Percentiles rank a stretch among this genome's conserved stretches.
Evolutionary conservation across 805 yeast species (phyloP).

Genomic region (Ogataea corticis): DNA sequence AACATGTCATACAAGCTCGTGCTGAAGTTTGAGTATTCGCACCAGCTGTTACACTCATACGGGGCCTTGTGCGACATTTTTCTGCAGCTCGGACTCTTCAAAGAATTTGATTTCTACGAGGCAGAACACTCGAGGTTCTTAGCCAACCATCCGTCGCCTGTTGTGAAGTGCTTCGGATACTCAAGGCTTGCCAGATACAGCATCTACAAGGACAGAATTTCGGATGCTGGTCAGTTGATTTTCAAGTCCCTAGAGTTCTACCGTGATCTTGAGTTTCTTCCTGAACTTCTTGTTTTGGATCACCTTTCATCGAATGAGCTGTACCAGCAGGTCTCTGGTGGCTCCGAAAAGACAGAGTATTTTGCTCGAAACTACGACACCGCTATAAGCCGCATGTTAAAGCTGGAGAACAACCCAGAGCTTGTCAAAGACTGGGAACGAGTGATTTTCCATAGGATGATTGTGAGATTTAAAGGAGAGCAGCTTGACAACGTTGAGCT

Average conservation of each 20-base stretch:
- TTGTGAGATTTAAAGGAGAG: slow-evolving; percentile 5
- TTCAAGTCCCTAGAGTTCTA: slow-evolving; percentile 2
- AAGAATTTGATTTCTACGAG: slow-evolving; percentile 56
- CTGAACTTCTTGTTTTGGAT: slow-evolving; percentile 2
- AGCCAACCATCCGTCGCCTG: slow-evolving; percentile 30
- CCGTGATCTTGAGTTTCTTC: slow-evolving; percentile 10
- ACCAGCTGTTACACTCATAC: slow-evolving; percentile 39
- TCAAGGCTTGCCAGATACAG: slow-evolving; percentile 27
- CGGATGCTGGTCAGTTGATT: slow-evolving; percentile 1
- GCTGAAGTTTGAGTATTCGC: slow-evolving; percentile 38
- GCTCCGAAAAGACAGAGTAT: background rate
- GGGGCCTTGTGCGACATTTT: slow-evolving; percentile 39
- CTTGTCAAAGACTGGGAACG: background rate
- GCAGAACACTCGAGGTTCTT: slow-evolving; percentile 48
- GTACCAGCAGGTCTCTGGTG: slow-evolving; percentile 9
- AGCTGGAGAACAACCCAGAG: background rate
- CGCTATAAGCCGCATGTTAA: background rate
- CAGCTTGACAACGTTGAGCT: background rate
- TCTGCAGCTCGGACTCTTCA: slow-evolving; percentile 53
- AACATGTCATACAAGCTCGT: slow-evolving; percentile 22
- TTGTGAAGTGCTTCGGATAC: slow-evolving; percentile 21
- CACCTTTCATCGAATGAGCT: slow-evolving; percentile 8
- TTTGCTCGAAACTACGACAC: background rate
- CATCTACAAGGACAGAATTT: slow-evolving; percentile 17
- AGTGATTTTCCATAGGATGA: slow-evolving; percentile 7